A percentile compares a stretch with the other conserved stretches of the same genome.
phyloP scores from a whole-genome alignment of 306 rosid species.

The Lithocarpus polystachyus region DNA sequence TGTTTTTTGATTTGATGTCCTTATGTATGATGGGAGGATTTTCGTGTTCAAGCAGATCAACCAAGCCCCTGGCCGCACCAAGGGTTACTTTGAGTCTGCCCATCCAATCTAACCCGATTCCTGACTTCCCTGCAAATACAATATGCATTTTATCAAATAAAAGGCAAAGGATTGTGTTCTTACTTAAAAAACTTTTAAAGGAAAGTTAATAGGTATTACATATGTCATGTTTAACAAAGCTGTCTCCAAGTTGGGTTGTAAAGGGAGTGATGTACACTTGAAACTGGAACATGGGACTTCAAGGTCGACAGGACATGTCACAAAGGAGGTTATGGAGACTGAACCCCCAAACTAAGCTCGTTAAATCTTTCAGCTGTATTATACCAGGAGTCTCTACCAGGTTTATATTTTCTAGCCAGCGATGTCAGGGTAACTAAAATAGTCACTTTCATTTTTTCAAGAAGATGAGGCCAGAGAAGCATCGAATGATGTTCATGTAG shows the following conservation, averaged over 20 bases:
- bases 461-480: background rate
- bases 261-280: background rate
- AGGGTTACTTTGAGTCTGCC: constrained; percentile 37
- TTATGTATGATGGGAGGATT: constrained; percentile 77
- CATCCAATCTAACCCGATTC: constrained; percentile 41
- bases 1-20: constrained; percentile 73
- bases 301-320: background rate
- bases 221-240: background rate
- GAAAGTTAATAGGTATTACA: background rate
- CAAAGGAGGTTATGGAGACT: background rate
- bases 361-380: background rate
- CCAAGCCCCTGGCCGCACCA: constrained; percentile 71
- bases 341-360: background rate
- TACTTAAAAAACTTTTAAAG: background rate
- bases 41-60: constrained; percentile 69
- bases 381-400: background rate
- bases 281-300: background rate
- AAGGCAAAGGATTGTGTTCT: background rate
- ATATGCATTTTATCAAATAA: background rate
- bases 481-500: background rate
- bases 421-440: background rate
- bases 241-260: background rate
- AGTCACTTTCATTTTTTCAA: background rate
- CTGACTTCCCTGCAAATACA: constrained; percentile 26
- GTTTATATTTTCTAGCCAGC: background rate